Percentiles rank a stretch among this genome's conserved stretches.
Evolutionary conservation across 2,329 filamentous ascomycete genomes (phyloP).

Genomic region (Aspergillus sp.): DNA sequence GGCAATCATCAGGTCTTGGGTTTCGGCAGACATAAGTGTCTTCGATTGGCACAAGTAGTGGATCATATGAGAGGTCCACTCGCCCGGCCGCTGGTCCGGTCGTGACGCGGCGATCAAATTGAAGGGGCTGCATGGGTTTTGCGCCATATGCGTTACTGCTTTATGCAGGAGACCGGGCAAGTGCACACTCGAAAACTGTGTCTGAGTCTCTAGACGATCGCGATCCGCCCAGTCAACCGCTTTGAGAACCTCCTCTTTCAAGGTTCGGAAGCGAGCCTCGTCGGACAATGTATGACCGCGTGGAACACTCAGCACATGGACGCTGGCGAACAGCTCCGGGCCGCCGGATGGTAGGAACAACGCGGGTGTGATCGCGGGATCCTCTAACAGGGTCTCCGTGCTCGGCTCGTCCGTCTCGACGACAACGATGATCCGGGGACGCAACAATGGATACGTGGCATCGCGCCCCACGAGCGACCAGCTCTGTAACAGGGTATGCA

Average conservation of each 20-base stretch:
- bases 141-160: conserved; percentile 1
- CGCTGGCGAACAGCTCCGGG: conserved; percentile 1
- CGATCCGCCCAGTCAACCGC: conserved; percentile 4
- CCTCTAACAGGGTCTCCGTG: neutral
- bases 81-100: neutral
- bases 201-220: conserved; percentile 2
- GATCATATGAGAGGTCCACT: neutral
- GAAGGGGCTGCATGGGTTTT: neutral
- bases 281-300: neutral
- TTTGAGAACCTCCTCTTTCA: conserved; percentile 7
- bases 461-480: conserved; percentile 1
- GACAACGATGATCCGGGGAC: conserved; percentile 1
- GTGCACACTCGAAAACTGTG: conserved; percentile 2
- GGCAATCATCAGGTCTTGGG: conserved; percentile 2
- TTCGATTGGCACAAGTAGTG: neutral
- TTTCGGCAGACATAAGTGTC: neutral
- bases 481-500: neutral
- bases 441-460: neutral
- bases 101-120: conserved; percentile 1
- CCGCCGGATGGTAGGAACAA: neutral
- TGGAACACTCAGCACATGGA: neutral
- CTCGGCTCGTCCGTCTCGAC: neutral
- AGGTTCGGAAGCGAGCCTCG: conserved; percentile 1
- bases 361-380: neutral
- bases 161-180: conserved; percentile 1